Conservation (phyloP, 1,284 basidiomycete species). For the Prillingera fragicola region DNA sequence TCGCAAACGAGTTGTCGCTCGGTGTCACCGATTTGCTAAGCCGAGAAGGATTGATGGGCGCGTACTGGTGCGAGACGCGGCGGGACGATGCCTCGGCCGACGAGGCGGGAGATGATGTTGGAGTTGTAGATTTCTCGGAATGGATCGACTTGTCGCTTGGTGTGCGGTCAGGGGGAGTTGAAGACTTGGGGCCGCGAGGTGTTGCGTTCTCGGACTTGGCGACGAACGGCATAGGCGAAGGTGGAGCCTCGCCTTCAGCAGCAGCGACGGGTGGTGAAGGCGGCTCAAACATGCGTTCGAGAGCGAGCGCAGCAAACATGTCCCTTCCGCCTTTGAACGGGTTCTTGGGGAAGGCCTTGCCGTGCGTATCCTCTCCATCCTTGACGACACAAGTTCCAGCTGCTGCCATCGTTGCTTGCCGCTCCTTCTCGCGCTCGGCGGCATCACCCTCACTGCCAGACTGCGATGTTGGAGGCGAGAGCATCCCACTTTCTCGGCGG, state of each 20-base stretch:
- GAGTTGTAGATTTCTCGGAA: neutral
- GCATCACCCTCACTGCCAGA: conserved; percentile 6
- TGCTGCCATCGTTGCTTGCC: neutral
- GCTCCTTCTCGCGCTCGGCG: neutral
- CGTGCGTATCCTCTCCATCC: conserved; percentile 61
- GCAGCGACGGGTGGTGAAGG: conserved; percentile 62
- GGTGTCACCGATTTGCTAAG: conserved; percentile 47
- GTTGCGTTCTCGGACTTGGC: too few species aligned
- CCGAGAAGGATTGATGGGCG: conserved; percentile 40
- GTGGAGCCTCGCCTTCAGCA: conserved; percentile 23
- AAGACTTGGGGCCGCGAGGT: too few species aligned
- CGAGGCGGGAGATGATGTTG: neutral
- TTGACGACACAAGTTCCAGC: conserved; percentile 73
- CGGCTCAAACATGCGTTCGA: conserved; percentile 86
- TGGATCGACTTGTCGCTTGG: conserved; percentile 3
- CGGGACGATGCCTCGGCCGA: conserved; percentile 9
- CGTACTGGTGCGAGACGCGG: conserved; percentile 40
- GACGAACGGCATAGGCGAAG: conserved; percentile 10
- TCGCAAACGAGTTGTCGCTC: conserved; percentile 24
- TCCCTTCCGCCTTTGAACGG: conserved; percentile 53
- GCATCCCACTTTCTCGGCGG: conserved; percentile 14
- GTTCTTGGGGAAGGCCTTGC: conserved; percentile 36
- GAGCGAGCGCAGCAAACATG: conserved; percentile 74
- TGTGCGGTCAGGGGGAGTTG: conserved; percentile 47
- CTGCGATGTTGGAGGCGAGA: conserved; percentile 13